Percentiles rank a stretch among this genome's conserved stretches.
These are phyloP conservation scores for Beauveria asiatica DNA, from an alignment of 2,329 filamentous ascomycete species.

Conservation along the genomic window DNA sequence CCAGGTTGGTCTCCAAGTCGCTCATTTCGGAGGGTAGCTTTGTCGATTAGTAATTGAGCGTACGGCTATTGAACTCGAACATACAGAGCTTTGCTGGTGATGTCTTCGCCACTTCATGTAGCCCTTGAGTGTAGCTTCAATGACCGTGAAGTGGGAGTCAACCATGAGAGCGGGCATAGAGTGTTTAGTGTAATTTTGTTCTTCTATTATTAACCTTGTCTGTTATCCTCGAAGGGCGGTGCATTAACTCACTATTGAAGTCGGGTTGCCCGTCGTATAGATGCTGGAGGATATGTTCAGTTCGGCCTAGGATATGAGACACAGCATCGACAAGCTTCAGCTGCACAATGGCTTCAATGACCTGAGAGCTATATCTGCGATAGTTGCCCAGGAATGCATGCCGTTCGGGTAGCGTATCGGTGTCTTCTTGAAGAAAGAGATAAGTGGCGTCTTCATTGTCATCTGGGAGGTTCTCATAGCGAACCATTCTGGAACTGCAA, in stretches of 20 bases:
- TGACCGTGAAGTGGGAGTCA: conserved; percentile 82
- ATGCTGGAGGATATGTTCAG: conserved; percentile 64
- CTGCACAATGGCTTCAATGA: conserved; percentile 81
- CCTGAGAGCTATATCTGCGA: conserved; percentile 75
- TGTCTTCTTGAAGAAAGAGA: conserved; percentile 81
- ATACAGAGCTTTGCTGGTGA: conserved; percentile 23
- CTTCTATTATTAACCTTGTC: conserved; percentile 21
- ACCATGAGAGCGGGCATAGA: conserved; percentile 68
- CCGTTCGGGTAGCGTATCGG: conserved; percentile 86
- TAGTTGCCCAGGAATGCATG: conserved; percentile 97
- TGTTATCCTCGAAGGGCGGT: no score
- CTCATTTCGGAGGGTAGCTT: conserved; percentile 40
- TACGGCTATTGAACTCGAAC: conserved; percentile 5
- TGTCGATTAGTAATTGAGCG: not conserved
- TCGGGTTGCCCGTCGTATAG: conserved; percentile 63
- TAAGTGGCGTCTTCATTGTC: conserved; percentile 73
- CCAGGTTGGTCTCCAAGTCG: conserved; percentile 54
- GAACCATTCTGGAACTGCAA: conserved; percentile 73
- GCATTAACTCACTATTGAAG: conserved; percentile 50
- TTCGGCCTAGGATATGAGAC: conserved; percentile 73
- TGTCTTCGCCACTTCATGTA: conserved; percentile 66
- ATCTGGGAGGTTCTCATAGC: conserved; percentile 79
- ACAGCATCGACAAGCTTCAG: conserved; percentile 78
- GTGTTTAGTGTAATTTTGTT: conserved; percentile 56
- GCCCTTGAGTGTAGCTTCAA: conserved; percentile 82